phyloP scores from a whole-genome alignment of 1,284 basidiomycete genomes.

The Trametes sp. region DNA sequence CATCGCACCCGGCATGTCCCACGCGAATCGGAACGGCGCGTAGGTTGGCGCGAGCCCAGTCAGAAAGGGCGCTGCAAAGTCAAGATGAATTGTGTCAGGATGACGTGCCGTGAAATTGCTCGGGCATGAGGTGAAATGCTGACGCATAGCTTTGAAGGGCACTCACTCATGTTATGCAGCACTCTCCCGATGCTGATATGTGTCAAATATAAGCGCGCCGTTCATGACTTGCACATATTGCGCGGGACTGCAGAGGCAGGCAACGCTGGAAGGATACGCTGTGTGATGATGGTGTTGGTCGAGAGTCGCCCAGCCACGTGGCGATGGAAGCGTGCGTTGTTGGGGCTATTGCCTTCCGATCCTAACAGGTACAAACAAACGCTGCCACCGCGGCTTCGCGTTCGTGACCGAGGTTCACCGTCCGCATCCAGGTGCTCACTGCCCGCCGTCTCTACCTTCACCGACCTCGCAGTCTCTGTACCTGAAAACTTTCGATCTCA shows the following conservation, averaged over 20 bases:
- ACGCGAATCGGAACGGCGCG: background rate
- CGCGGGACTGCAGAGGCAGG: too few species aligned
- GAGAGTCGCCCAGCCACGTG: slow-evolving; percentile 10
- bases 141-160: background rate
- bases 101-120: background rate
- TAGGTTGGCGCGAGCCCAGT: background rate
- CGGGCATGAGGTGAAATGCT: background rate
- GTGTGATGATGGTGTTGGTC: background rate
- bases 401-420: background rate
- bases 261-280: too few species aligned
- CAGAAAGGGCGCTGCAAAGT: background rate
- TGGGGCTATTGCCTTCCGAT: slow-evolving; percentile 23
- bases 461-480: background rate
- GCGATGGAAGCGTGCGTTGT: slow-evolving; percentile 16
- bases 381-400: slow-evolving; percentile 9
- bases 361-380: slow-evolving; percentile 28
- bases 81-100: background rate
- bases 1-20: background rate
- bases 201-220: too few species aligned
- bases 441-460: background rate
- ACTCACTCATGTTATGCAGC: background rate
- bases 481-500: slow-evolving; percentile 1
- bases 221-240: too few species aligned
- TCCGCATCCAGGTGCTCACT: background rate
- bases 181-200: background rate